Percentiles rank a stretch among this genome's conserved stretches.
Conservation (phyloP, 768 basidiomycete genomes). For the Terana coerulea region DNA sequence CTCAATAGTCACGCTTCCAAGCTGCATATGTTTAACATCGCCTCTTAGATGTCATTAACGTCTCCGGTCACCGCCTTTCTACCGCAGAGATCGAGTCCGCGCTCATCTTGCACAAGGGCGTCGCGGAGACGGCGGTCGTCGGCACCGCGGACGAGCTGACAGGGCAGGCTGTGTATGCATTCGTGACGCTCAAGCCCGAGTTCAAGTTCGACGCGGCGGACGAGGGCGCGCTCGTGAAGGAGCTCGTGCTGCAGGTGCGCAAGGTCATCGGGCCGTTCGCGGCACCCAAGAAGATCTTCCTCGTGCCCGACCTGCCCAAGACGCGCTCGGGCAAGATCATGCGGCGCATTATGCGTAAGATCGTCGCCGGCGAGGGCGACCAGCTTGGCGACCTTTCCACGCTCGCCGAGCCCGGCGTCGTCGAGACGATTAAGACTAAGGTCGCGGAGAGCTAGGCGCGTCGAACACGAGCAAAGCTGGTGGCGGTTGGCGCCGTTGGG, state of each 20-base stretch:
- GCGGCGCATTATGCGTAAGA: conserved; percentile 95
- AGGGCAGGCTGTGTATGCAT: conserved; percentile 91
- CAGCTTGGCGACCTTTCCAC: conserved; percentile 95
- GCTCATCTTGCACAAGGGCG: conserved; percentile 90
- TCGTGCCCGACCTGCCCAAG: conserved; percentile 87
- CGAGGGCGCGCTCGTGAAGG: conserved; percentile 73
- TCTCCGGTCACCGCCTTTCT: conserved; percentile 93
- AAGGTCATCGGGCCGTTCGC: conserved; percentile 98
- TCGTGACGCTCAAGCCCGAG: conserved; percentile 86
- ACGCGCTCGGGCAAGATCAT: conserved; percentile 98
- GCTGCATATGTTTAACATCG: not conserved
- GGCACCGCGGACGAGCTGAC: conserved; percentile 85
- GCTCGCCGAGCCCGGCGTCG: conserved; percentile 82
- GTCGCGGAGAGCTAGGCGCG: conserved; percentile 38
- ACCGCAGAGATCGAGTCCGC: conserved; percentile 99
- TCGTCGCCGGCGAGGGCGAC: conserved; percentile 90
- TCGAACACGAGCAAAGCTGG: too few relatives aligned
- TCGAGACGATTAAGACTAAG: conserved; percentile 81
- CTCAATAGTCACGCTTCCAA: not conserved
- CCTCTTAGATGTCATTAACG: conserved; percentile 86
- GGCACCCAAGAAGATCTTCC: conserved; percentile 87
- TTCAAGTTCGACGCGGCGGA: conserved; percentile 72
- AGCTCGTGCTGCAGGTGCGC: conserved; percentile 91
- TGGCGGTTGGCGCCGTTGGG: not conserved
- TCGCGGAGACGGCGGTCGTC: conserved; percentile 88